Base-by-base conservation (phyloP, 2,329 filamentous ascomycete genomes). In the Diaporthe vexans region DNA sequence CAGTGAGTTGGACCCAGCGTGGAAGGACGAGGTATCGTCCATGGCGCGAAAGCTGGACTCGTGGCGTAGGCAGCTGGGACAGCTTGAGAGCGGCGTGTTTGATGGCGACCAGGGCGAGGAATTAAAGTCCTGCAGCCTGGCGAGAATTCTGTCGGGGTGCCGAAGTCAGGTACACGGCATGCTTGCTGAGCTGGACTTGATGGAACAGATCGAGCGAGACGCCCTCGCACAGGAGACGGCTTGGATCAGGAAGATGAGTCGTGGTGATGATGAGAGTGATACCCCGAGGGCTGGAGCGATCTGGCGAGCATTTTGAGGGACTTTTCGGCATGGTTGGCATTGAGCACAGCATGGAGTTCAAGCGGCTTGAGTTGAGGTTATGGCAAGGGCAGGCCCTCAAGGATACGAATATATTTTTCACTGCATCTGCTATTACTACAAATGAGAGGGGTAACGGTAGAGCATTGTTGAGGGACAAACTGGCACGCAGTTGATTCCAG, bases 161-260 rank as follows among this genome's bases (percentile, higher is more conserved):
- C 81, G 84, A 29, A 79, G 78, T 21, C 81, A 93, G 58, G 85
- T 92, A 17, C 79, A 83, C 63, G 89, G 87, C 48, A 93, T 93
- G 91, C 81, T 91, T 58, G 84, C 83, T n/a, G 92, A 93, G 83
- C 82, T 94, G 76, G 81, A 81, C n/a, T 75, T 88, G 74, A 93
- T 94, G 91, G 86, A 86, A 72, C 85, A 87, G 78, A 88, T 94
- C 73, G 90, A 92, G 82, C 83, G 82, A 61, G 90, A 91, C 77
- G 88, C 90, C 6, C 81, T 90, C 70, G 83, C 81, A 61, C 84
- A 86, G 58, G 92, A 94, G 81, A 86, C 86, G 73, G 85, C 84
- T 56, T 93, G 91, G 89, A 88, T 93, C 57, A 85, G 85, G 80
- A 82, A 79, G 73, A 87, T 89, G 83, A 91, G 88, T 78, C 80